A percentile compares a stretch with the other conserved stretches of the same genome.
Conservation (phyloP, 2,329 filamentous ascomycete genomes). For the Penicillium sp. region DNA sequence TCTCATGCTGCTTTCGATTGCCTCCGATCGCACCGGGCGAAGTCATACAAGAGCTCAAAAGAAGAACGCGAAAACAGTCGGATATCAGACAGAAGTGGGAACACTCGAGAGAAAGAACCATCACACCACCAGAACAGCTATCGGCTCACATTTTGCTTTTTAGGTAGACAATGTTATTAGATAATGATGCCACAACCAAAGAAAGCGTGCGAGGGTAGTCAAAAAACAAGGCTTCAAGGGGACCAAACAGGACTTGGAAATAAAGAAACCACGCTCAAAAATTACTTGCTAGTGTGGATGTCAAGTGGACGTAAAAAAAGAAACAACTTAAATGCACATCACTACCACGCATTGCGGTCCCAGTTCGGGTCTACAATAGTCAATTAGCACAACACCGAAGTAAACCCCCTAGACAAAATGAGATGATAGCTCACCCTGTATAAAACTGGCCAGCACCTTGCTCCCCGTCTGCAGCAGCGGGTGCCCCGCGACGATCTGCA, state of each 20-base stretch:
- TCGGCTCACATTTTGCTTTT: not conserved
- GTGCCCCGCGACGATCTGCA: constrained; percentile 96
- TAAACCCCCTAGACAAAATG: too few species aligned
- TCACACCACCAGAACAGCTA: not conserved
- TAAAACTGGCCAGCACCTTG: constrained; percentile 92
- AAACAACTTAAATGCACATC: not conserved
- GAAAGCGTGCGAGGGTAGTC: not conserved
- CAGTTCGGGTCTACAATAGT: constrained; percentile 54
- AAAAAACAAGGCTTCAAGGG: not conserved
- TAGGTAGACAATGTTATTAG: not conserved
- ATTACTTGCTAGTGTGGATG: constrained; percentile 2
- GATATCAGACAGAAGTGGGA: not conserved
- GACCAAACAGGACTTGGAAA: not conserved
- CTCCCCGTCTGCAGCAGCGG: constrained; percentile 94
- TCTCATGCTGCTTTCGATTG: not conserved
- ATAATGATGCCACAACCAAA: not conserved
- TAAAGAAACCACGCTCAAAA: constrained; percentile 9
- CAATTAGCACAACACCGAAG: constrained; percentile 18
- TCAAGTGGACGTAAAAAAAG: constrained; percentile 1
- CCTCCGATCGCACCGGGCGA: not conserved
- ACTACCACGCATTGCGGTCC: constrained; percentile 82
- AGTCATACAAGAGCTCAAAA: not conserved
- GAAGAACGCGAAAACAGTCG: not conserved
- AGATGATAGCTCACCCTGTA: too few species aligned
- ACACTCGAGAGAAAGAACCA: not conserved